Evolutionary conservation across 2,329 filamentous ascomycete genomes (phyloP).

Genomic region (Teratosphaeria gauchensis): DNA sequence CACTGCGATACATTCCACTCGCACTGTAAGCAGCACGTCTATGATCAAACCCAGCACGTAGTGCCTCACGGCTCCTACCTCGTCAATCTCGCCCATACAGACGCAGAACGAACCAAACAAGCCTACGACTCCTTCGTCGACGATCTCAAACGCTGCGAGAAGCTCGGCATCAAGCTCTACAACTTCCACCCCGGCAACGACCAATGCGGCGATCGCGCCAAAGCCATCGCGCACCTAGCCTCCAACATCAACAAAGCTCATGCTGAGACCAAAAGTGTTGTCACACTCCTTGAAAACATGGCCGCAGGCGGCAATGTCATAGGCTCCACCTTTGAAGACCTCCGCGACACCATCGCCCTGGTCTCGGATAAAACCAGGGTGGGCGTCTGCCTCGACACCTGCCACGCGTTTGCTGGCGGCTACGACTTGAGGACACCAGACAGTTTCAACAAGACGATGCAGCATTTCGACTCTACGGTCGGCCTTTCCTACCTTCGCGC

Average conservation of each 20-base stretch:
- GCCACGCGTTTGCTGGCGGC: constrained; percentile 88
- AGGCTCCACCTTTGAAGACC: constrained; percentile 74
- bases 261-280: constrained; percentile 57
- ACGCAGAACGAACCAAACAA: constrained; percentile 69
- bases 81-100: constrained; percentile 84
- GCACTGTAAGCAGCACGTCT: constrained; percentile 58
- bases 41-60: constrained; percentile 61
- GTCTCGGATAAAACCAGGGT: constrained; percentile 75
- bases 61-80: constrained; percentile 94
- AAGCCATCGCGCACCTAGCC: constrained; percentile 71
- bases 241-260: constrained; percentile 74
- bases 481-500: constrained; percentile 73
- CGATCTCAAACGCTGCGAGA: constrained; percentile 75
- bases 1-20: constrained; percentile 60
- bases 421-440: constrained; percentile 75
- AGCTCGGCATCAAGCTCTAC: constrained; percentile 80
- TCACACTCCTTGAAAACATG: constrained; percentile 92
- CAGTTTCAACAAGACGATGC: constrained; percentile 63
- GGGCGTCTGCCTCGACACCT: constrained; percentile 93
- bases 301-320: constrained; percentile 81
- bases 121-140: constrained; percentile 81
- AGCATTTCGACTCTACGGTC: constrained; percentile 66
- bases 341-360: constrained; percentile 70
- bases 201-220: constrained; percentile 51
- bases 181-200: constrained; percentile 94